A percentile compares a stretch with the other conserved stretches of the same genome.
phyloP scores from a whole-genome alignment of 768 basidiomycete genomes.

The Russula sp. region DNA sequence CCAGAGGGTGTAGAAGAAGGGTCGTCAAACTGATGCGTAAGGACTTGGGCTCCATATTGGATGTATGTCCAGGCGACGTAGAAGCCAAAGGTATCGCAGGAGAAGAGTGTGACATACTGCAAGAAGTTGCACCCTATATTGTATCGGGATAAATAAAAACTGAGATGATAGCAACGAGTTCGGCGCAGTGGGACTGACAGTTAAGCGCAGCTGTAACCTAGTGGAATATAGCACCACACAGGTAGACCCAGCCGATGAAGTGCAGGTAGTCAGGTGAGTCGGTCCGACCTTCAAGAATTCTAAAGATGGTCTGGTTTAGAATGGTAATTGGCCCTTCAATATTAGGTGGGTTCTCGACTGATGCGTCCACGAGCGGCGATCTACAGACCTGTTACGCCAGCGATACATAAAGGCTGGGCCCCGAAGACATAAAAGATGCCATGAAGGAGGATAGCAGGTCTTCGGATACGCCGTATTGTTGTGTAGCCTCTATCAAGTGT shows the following conservation, averaged over 20 bases:
- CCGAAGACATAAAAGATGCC: constrained; percentile 84
- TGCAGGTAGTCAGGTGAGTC: constrained; percentile 72
- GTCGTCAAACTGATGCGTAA: constrained; percentile 60
- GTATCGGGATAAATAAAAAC: neutral
- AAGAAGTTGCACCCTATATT: constrained; percentile 71
- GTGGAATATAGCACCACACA: constrained; percentile 84
- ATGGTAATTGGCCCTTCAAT: constrained; percentile 68
- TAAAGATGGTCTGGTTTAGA: constrained; percentile 63
- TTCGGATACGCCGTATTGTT: constrained; percentile 85
- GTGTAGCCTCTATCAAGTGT: constrained; percentile 86
- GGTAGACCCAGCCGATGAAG: constrained; percentile 89
- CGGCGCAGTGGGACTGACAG: constrained; percentile 36
- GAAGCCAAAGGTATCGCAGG: constrained; percentile 90
- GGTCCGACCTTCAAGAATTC: constrained; percentile 53
- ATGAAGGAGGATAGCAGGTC: constrained; percentile 80
- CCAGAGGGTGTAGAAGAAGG: constrained; percentile 38
- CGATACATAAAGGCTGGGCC: constrained; percentile 87
- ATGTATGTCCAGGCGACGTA: constrained; percentile 89
- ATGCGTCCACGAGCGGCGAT: neutral
- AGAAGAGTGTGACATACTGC: constrained; percentile 82
- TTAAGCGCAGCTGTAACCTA: constrained; percentile 78
- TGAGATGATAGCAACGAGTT: constrained; percentile 22
- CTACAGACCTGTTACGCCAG: constrained; percentile 76
- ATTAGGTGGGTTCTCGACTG: neutral
- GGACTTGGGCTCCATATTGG: constrained; percentile 84